These are phyloP conservation scores for Nannochloropsis oceanica DNA, from an alignment of 108 stramenopile species.

Conservation along the genomic window DNA sequence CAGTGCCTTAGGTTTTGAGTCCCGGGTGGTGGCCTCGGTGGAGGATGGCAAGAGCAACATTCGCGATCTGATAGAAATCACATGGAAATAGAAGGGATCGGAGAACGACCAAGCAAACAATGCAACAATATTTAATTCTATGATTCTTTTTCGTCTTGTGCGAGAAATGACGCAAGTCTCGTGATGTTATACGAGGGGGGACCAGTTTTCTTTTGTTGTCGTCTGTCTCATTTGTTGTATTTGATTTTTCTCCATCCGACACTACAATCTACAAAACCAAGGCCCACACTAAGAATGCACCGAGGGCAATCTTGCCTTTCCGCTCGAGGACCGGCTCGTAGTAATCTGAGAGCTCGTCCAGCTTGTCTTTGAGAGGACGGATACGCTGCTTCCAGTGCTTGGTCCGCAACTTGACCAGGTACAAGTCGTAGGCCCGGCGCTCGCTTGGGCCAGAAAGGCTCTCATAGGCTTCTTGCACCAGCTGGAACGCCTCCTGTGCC, in stretches of 20 bases:
- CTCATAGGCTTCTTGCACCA: not conserved
- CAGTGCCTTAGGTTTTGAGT: not conserved
- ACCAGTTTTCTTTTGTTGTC: not conserved
- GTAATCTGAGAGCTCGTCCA: not conserved
- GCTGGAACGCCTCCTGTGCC: not conserved
- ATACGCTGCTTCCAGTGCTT: not conserved
- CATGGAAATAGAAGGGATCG: not conserved
- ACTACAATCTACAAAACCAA: not conserved
- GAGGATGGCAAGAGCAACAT: constrained; percentile 24
- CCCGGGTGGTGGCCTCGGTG: not conserved
- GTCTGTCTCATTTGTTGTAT: not conserved
- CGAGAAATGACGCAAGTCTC: not conserved
- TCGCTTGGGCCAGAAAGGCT: not conserved
- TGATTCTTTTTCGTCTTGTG: too few relatives aligned
- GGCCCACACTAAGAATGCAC: not conserved
- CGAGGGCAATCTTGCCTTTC: not conserved
- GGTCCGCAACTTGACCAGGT: not conserved
- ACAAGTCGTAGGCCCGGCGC: not conserved
- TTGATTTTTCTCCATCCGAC: not conserved
- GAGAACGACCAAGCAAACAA: not conserved
- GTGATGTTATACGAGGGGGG: not conserved
- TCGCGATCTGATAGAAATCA: constrained; percentile 14
- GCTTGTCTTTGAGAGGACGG: not conserved
- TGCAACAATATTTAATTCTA: too few relatives aligned
- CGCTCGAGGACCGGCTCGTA: not conserved